Evolutionary conservation across 495 filamentous ascomycete genomes (phyloP), one percentile per base, ranked within the genome.

Genomic region (Trichoderma virens): DNA sequence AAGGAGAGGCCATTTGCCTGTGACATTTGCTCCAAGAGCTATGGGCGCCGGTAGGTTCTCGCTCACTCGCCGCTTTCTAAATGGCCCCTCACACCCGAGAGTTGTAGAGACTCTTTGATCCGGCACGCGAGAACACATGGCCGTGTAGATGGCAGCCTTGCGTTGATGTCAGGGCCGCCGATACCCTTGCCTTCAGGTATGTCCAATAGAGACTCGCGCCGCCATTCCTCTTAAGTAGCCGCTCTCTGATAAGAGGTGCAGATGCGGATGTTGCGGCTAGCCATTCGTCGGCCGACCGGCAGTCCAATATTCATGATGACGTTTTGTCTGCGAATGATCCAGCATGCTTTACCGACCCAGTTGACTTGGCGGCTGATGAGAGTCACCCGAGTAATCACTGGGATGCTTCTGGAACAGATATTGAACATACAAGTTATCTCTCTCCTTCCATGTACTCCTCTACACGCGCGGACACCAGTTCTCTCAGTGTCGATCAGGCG

Each of bases 1-100:
- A 78, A 79, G 64, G 82, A 84, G 63, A 82, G 78, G 65, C 83
- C 83, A 16, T 72, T 67, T 51, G 11, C 20, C n/a, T 61, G 59
- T 31, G 27, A 31, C 3, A 28, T 25, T 28, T 61, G 59, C 59
- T n/a, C 27, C n/a, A 61, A 61, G 59, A 61, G 27, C n/a, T 61
- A 61, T 34, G 34, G 20, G 9, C 59, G 59, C 59, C n/a, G 31
- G 59, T 61, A 25, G 8, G 59, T 31, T n/a, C n/a, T 27, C 20
- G 28, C n/a, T 34, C 28, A n/a, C 28, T 8, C 59, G 9, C 4
- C 3, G 28, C 7, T 31, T 34, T 31, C n/a, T n/a, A n/a, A 28
- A 28, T 16, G 20, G 18, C 3, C 18, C 27, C 27, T 61, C 59
- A 27, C n/a, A 61, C 27, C 3, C 2, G 59, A n/a, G 5, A 34